Evolutionary conservation across 2,329 filamentous ascomycete species (phyloP).

Genomic region (Alternaria alternata): DNA sequence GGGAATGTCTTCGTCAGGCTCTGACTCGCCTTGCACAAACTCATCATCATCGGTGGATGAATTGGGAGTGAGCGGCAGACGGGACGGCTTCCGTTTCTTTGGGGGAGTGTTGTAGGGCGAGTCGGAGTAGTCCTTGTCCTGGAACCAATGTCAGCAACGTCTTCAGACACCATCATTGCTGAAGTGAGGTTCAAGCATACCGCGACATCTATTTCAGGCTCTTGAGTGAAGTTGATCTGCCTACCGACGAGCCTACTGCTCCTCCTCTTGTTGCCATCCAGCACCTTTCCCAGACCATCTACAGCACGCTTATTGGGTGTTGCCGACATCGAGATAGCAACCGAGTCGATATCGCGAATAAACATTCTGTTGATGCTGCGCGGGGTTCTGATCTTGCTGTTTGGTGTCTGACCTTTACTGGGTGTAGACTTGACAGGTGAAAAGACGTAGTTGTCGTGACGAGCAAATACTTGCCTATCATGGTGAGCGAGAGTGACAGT

Average conservation of each 20-base stretch:
- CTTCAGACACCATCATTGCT: neutral
- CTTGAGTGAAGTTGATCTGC: conserved; percentile 13
- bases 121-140: conserved; percentile 20
- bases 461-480: conserved; percentile 28
- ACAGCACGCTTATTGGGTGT: conserved; percentile 9
- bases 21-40: conserved; percentile 20
- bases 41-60: conserved; percentile 26
- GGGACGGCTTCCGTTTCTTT: conserved; percentile 22
- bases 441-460: conserved; percentile 15
- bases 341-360: neutral
- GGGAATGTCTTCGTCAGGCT: conserved; percentile 19
- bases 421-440: conserved; percentile 1
- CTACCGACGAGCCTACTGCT: conserved; percentile 21
- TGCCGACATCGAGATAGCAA: neutral
- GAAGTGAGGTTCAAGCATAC: conserved; percentile 3
- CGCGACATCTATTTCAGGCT: conserved; percentile 4
- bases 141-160: neutral
- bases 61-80: neutral
- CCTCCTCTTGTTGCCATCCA: conserved; percentile 10
- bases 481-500: conserved; percentile 24
- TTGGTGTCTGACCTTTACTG: neutral
- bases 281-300: conserved; percentile 1
- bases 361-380: neutral
- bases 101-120: conserved; percentile 10
- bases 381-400: neutral